These are phyloP conservation scores for Ascochyta rabiei DNA, from an alignment of 2,329 filamentous ascomycete species.

Conservation along the genomic window DNA sequence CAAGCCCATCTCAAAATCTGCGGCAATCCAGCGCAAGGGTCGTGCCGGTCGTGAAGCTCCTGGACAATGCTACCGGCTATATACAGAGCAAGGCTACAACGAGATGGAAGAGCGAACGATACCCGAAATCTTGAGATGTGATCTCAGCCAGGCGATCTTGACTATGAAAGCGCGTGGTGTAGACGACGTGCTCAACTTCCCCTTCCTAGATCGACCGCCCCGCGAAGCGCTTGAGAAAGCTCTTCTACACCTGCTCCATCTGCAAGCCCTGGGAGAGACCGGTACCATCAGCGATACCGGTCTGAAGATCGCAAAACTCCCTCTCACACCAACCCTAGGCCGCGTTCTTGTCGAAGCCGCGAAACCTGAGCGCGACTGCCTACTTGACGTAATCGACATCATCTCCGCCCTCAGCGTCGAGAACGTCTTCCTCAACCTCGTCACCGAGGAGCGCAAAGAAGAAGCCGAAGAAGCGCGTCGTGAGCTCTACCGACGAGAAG, in stretches of 20 bases:
- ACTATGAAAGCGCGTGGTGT: conserved; percentile 94
- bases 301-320: conserved; percentile 78
- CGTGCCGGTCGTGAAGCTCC: conserved; percentile 91
- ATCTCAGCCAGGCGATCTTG: conserved; percentile 82
- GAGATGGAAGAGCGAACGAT: conserved; percentile 73
- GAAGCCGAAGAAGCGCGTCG: conserved; percentile 61
- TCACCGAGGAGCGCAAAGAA: conserved; percentile 65
- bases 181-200: conserved; percentile 79
- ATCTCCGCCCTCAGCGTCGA: conserved; percentile 70
- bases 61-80: conserved; percentile 88
- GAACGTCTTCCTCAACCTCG: conserved; percentile 65
- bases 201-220: conserved; percentile 82
- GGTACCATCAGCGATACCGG: conserved; percentile 78
- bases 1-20: conserved; percentile 90
- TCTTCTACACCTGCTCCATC: conserved; percentile 76
- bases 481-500: conserved; percentile 64
- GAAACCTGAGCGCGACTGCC: conserved; percentile 71
- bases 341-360: conserved; percentile 83
- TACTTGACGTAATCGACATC: conserved; percentile 85
- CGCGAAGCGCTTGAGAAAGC: conserved; percentile 81
- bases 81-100: conserved; percentile 78
- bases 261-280: conserved; percentile 74
- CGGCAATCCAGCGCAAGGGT: conserved; percentile 87
- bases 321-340: conserved; percentile 79
- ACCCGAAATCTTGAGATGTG: conserved; percentile 89